A percentile compares a stretch with the other conserved stretches of the same genome.
Evolutionary conservation across 1,139 yeast species (phyloP).

Genomic region (Hyphopichia khmerensis): DNA sequence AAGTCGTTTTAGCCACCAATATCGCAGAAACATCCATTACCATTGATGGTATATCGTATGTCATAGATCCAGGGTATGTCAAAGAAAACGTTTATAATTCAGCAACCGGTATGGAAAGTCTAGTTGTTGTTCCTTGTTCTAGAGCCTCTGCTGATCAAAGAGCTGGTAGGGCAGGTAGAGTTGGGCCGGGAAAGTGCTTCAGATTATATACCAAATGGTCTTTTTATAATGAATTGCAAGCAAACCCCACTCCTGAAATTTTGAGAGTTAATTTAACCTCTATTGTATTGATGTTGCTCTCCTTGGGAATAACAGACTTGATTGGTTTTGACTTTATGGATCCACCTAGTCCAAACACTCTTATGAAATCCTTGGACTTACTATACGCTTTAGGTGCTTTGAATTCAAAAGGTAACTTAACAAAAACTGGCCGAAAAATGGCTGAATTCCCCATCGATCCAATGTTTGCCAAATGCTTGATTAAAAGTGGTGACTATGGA

Average conservation of each 20-base stretch:
- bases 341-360: conserved; percentile 69
- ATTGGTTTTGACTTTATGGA: conserved; percentile 88
- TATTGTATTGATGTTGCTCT: conserved; percentile 69
- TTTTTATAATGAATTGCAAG: conserved; percentile 71
- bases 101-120: conserved; percentile 83
- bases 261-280: conserved; percentile 76
- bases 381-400: conserved; percentile 87
- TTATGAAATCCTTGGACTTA: conserved; percentile 75
- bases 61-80: conserved; percentile 90
- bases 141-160: conserved; percentile 94
- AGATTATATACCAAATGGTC: conserved; percentile 87
- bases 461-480: conserved; percentile 73
- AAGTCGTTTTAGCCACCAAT: conserved; percentile 91
- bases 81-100: conserved; percentile 85
- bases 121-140: conserved; percentile 84
- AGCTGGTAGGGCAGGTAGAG: conserved; percentile 97
- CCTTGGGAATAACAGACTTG: conserved; percentile 80
- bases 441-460: conserved; percentile 94
- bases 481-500: conserved; percentile 58
- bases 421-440: conserved; percentile 80
- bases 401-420: conserved; percentile 74
- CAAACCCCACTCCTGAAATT: conserved; percentile 86
- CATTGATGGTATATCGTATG: conserved; percentile 86
- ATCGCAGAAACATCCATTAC: conserved; percentile 97
- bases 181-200: conserved; percentile 94